These are phyloP conservation scores for Leccinum olivaceopallidum DNA, from an alignment of 768 basidiomycete genomes.

Conservation along the genomic window DNA sequence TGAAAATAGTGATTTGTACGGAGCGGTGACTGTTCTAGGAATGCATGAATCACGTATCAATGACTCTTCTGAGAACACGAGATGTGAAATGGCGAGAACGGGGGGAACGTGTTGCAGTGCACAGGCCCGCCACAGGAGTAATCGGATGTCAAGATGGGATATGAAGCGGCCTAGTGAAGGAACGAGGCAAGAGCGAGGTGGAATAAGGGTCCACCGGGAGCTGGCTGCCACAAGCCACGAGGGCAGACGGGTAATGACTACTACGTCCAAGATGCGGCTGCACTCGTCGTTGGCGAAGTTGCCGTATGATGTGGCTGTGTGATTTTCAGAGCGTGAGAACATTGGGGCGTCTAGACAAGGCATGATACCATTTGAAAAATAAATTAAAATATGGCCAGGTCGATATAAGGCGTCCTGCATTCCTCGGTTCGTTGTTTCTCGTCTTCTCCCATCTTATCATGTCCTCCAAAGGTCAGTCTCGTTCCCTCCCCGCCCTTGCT, in stretches of 20 bases:
- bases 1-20: not conserved
- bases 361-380: slow-evolving; percentile 22
- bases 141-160: slow-evolving; percentile 11
- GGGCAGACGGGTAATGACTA: not conserved
- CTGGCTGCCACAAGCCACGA: not conserved
- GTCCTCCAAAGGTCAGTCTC: slow-evolving; percentile 35
- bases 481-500: not conserved
- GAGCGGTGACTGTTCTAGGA: not conserved
- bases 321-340: slow-evolving; percentile 30
- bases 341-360: slow-evolving; percentile 29
- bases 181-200: slow-evolving; percentile 20
- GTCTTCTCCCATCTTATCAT: slow-evolving; percentile 22
- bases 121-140: not conserved
- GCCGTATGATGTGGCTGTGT: slow-evolving; percentile 29
- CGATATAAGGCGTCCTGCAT: slow-evolving; percentile 16
- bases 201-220: not conserved
- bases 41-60: not conserved
- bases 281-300: not conserved
- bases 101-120: slow-evolving; percentile 13
- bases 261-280: not conserved
- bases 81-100: slow-evolving; percentile 6
- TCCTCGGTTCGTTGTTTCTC: not conserved
- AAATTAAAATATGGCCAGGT: slow-evolving; percentile 16
- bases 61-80: not conserved
- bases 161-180: slow-evolving; percentile 5